Conservation (phyloP, 352 stramenopile species). For the Globisporangium echinulatum region DNA sequence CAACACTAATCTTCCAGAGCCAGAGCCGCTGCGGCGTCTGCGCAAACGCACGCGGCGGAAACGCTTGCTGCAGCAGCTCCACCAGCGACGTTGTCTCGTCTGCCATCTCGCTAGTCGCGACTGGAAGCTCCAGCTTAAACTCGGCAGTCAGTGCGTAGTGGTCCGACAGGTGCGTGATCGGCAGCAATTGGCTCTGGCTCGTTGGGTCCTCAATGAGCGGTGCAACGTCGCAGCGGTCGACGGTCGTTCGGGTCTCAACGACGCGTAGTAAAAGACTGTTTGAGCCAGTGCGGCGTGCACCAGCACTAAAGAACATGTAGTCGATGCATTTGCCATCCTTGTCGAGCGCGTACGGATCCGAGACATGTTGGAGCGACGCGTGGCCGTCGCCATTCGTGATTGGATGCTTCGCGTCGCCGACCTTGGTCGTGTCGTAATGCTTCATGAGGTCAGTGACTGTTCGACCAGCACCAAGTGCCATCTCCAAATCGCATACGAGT, state of each 20-base stretch:
- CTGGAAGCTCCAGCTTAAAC: conserved; percentile 40
- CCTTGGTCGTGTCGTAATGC: conserved; percentile 39
- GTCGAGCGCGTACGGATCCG: conserved; percentile 31
- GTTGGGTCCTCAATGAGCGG: conserved; percentile 2
- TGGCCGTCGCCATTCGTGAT: conserved; percentile 83
- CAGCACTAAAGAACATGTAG: conserved; percentile 76
- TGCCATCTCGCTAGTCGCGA: conserved; percentile 34
- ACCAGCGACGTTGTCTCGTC: conserved; percentile 27
- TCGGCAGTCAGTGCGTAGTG: conserved; percentile 60
- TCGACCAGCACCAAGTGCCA: conserved; percentile 26
- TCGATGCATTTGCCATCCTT: conserved; percentile 83
- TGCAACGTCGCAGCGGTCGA: conserved; percentile 52
- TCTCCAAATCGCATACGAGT: conserved; percentile 40
- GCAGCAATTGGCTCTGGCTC: conserved; percentile 17
- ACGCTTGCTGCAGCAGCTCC: conserved; percentile 62
- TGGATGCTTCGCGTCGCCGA: conserved; percentile 41
- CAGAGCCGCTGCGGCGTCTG: conserved; percentile 50
- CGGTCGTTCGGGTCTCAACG: conserved; percentile 30
- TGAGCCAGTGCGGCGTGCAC: conserved; percentile 15
- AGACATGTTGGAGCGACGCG: conserved; percentile 44
- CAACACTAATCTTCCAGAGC: conserved; percentile 59
- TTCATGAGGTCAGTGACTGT: conserved; percentile 70
- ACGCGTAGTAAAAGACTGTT: conserved; percentile 34
- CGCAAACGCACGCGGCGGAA: conserved; percentile 52
- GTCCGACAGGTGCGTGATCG: conserved; percentile 77